Base-by-base conservation (phyloP, 139 green algal species). In the Zygnema cylindricum region DNA sequence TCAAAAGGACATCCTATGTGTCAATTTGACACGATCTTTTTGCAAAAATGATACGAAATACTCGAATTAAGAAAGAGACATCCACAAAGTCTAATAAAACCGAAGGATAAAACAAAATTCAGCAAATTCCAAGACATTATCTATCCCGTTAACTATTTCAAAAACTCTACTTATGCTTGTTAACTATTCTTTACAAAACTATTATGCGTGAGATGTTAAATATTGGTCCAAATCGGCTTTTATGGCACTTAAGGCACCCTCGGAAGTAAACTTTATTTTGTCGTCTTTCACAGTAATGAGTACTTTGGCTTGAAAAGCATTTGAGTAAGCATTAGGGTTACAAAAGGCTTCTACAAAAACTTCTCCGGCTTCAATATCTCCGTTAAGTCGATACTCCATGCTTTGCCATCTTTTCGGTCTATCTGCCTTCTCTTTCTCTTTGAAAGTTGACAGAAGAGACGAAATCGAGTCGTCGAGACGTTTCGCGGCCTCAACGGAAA, bases 281-380 rank as follows among this genome's bases (percentile, higher is more conserved):
- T 92, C 71, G 33, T 88, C 88, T 38, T 77, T 86, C 2, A 93
- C 89, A 23, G 89, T 93, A 84, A 93, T 93, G 42, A 93, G 71
- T 2, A 90, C 89, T 82, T 93, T 93, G 1, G 89, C 89, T 54
- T 93, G 88, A 43, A 93, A 93, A 7, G 89, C 88, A 73, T 92
- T 93, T 2, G 89, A 87, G 69, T 93, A 93, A 0, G 89, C 89
- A 55, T 93, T 93, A 1, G 89, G 89, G 88, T 93, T 93, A 88
- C 89, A 93, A 43, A 93, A 91, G 1, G 90, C 38, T 69, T 93
- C 88, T 1, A 93, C 16, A 36, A 88, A 41, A 22, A 92, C 88
- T 3, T 76, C 69, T 0, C 84, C 88, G 32, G 33, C 49, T 32
- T 1, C 35, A 11, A 87, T 30, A 2, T 91, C 84, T 2, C 63